phyloP scores from a whole-genome alignment of 352 stramenopile species.

The Phytopythium mirpurense region DNA sequence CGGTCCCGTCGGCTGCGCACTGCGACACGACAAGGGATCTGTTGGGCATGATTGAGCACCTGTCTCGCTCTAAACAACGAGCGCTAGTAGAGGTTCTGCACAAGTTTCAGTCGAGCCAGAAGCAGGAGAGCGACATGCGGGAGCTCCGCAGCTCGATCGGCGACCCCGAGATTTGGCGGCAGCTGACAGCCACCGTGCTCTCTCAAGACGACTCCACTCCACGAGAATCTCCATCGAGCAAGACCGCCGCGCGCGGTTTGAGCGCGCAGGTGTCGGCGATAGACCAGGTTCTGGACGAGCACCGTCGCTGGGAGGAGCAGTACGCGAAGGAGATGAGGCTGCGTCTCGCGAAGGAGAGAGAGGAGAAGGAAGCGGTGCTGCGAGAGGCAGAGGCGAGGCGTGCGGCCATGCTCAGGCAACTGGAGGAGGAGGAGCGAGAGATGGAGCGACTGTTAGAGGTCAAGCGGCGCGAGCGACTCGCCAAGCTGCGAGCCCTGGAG shows the following conservation, averaged over 20 bases:
- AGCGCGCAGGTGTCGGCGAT: slow-evolving; percentile 5
- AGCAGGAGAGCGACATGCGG: slow-evolving; percentile 45
- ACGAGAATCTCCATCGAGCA: not conserved
- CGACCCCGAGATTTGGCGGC: slow-evolving; percentile 71
- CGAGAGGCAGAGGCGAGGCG: slow-evolving; percentile 48
- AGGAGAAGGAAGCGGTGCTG: slow-evolving; percentile 43
- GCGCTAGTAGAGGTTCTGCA: slow-evolving; percentile 54
- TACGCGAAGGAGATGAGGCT: slow-evolving; percentile 49
- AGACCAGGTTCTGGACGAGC: slow-evolving; percentile 50
- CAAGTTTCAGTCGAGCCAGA: slow-evolving; percentile 52
- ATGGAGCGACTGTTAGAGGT: slow-evolving; percentile 58
- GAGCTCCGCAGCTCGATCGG: slow-evolving; percentile 54
- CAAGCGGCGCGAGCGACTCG: slow-evolving; percentile 53
- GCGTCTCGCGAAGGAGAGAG: slow-evolving; percentile 32
- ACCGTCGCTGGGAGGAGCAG: slow-evolving; percentile 55
- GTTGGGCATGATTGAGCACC: slow-evolving; percentile 58
- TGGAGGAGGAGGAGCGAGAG: slow-evolving; percentile 72
- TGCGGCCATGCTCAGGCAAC: slow-evolving; percentile 47
- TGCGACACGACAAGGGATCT: slow-evolving; percentile 57
- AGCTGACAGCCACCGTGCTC: slow-evolving; percentile 39
- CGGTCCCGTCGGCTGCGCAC: slow-evolving; percentile 11
- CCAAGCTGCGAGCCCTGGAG: slow-evolving; percentile 46
- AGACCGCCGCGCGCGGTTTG: not conserved
- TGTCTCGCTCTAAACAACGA: slow-evolving; percentile 64
- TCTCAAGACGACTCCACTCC: not conserved